Conservation (phyloP, 2,329 filamentous ascomycete genomes). For the Aspergillus awamori region DNA sequence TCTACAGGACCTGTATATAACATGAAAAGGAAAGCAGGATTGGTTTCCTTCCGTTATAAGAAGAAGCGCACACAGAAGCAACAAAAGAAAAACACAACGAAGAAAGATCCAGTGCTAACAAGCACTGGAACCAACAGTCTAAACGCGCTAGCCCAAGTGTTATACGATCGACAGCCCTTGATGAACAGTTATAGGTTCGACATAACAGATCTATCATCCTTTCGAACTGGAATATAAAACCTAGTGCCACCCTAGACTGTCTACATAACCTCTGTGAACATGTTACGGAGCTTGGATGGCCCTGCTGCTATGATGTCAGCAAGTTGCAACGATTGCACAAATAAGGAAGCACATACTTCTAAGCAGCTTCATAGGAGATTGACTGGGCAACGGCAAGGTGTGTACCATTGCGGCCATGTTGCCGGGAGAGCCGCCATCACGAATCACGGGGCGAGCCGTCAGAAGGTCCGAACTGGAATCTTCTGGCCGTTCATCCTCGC, state of each 20-base stretch:
- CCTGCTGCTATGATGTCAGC: constrained; percentile 27
- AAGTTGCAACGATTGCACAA: not conserved
- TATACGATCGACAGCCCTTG: constrained; percentile 21
- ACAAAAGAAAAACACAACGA: not conserved
- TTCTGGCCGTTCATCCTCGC: constrained; percentile 80
- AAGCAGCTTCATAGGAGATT: constrained; percentile 41
- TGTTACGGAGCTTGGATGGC: constrained; percentile 49
- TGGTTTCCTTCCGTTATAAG: not conserved
- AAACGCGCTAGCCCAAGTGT: constrained; percentile 22
- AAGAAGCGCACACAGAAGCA: not conserved
- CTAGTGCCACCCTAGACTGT: constrained; percentile 29
- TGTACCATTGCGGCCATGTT: constrained; percentile 36
- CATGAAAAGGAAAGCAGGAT: not conserved
- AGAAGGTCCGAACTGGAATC: constrained; percentile 55
- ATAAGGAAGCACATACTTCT: constrained; percentile 36
- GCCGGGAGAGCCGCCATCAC: constrained; percentile 39
- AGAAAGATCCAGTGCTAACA: constrained; percentile 20
- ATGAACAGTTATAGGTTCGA: constrained; percentile 16
- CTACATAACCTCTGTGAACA: constrained; percentile 34
- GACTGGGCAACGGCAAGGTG: constrained; percentile 34
- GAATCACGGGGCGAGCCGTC: constrained; percentile 55
- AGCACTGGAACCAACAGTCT: constrained; percentile 22
- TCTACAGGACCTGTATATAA: not conserved
- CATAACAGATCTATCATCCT: constrained; percentile 29
- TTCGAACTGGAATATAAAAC: constrained; percentile 29